Evolutionary conservation across 257 asterid species (phyloP).

Genomic region (Plectranthus barbatus): DNA sequence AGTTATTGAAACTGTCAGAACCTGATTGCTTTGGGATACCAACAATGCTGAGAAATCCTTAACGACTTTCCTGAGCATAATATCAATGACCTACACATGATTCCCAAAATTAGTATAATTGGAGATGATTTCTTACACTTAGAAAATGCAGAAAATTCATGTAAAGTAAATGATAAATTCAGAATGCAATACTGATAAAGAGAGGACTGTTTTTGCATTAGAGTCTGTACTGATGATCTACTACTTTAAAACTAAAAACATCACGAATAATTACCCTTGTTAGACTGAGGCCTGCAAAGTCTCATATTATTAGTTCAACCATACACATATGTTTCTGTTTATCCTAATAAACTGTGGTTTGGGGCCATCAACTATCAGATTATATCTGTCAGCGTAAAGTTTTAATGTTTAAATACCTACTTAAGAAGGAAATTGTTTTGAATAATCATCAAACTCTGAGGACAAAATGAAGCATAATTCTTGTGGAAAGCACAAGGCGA

Average conservation of each 20-base stretch:
- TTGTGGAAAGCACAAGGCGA: neutral
- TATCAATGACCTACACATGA: conserved; percentile 56
- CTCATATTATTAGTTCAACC: neutral
- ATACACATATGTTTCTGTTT: neutral
- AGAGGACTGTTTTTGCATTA: neutral
- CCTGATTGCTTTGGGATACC: conserved; percentile 78
- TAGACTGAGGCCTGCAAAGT: neutral
- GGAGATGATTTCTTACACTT: neutral
- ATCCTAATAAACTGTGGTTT: neutral
- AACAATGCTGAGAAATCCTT: conserved; percentile 66
- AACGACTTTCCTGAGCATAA: conserved; percentile 58
- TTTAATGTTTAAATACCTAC: neutral
- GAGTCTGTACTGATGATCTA: neutral
- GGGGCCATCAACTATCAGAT: neutral
- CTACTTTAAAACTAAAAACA: neutral
- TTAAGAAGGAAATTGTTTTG: neutral
- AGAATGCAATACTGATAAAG: neutral
- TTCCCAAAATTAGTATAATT: conserved; percentile 15
- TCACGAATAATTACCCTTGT: neutral
- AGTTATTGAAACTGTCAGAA: conserved; percentile 11
- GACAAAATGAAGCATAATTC: neutral
- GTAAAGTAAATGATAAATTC: neutral
- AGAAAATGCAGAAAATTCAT: neutral
- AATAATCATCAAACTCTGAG: neutral
- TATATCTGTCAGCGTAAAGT: neutral